Base-by-base conservation (phyloP, 2,329 filamentous ascomycete species). In the Alternaria hordeiaustralica region DNA sequence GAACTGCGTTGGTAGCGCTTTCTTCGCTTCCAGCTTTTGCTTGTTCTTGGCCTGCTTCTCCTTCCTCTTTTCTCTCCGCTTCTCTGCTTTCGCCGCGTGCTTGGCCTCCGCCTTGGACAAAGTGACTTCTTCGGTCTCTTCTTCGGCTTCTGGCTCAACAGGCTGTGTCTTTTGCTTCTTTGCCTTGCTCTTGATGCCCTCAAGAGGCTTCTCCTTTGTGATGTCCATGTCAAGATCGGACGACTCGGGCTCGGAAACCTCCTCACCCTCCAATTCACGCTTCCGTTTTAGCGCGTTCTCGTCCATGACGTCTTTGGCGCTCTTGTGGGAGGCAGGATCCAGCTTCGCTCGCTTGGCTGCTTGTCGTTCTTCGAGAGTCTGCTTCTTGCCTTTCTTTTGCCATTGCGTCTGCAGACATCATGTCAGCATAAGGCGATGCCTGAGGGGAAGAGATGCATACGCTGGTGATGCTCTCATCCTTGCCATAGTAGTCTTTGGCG, bases 281-380 rank as follows among this genome's bases (percentile, higher is more conserved):
- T 85, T 97, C 63, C 93, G 88, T 84, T 97, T 97, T 73, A 82
- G 83, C 57, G 87, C 87, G 59, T 92, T 93, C 70, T 97, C 94
- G 71, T 96, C 93, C 88, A 97, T 91, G 65, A 97, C 89, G 80
- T 98, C 94, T 79, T 97, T 95, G 65, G 94, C 95, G 69, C 89
- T 96, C 84, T 96, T 96, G 69, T 91, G 90, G 75, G 93, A 94
- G 70, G 95, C 93, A 25, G 96, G 94, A 75, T 98, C 93, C 44
- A 98, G 87, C 83, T 97, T 98, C 64, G 92, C 93, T 77, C 90
- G 88, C 82, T 94, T 94, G 44, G 77, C 77, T n/a, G 77, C 75
- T 63, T 72, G 72, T 58, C 60, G 93, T 92, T 70, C 91, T 90
- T 80, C 92, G 79, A 97, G 97, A 55, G 93, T 95, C 83, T 98